Evolutionary conservation across 495 filamentous ascomycete genomes (phyloP).

Genomic region (Thermothielavioides terrestris): DNA sequence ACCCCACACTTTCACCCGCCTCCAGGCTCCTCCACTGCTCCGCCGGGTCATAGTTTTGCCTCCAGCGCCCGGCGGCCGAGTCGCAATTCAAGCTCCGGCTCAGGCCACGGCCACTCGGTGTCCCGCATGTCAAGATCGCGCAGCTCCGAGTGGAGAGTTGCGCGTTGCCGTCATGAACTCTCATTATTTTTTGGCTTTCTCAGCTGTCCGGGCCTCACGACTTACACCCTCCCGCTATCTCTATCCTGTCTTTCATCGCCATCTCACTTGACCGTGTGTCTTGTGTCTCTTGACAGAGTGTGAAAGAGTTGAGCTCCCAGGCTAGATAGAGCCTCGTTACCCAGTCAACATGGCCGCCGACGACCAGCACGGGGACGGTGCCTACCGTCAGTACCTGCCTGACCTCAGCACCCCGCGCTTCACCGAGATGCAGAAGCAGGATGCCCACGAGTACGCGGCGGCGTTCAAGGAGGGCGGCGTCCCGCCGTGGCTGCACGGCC

Average conservation of each 20-base stretch:
- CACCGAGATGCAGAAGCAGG: conserved; percentile 52
- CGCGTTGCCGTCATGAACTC: neutral
- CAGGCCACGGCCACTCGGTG: too few species aligned
- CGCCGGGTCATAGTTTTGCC: conserved; percentile 24
- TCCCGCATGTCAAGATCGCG: neutral
- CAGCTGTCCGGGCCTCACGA: too few species aligned
- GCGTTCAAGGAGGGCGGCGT: conserved; percentile 49
- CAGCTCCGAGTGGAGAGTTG: neutral
- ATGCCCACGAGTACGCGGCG: conserved; percentile 54
- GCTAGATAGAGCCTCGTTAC: too few species aligned
- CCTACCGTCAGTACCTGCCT: conserved; percentile 43
- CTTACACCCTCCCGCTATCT: too few species aligned
- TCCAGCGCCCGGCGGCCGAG: conserved; percentile 5
- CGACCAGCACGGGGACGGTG: conserved; percentile 7
- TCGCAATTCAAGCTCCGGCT: conserved; percentile 16
- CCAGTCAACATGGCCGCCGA: conserved; percentile 3
- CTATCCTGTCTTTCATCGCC: neutral
- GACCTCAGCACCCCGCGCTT: conserved; percentile 54
- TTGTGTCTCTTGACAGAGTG: neutral
- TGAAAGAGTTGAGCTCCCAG: too few species aligned
- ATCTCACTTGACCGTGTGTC: neutral
- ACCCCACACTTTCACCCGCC: neutral
- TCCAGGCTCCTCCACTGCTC: too few species aligned
- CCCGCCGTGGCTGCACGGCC: conserved; percentile 59
- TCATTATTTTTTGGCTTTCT: too few species aligned